Conservation (phyloP, 2,329 filamentous ascomycete species). For the Diaporthe destruens region DNA sequence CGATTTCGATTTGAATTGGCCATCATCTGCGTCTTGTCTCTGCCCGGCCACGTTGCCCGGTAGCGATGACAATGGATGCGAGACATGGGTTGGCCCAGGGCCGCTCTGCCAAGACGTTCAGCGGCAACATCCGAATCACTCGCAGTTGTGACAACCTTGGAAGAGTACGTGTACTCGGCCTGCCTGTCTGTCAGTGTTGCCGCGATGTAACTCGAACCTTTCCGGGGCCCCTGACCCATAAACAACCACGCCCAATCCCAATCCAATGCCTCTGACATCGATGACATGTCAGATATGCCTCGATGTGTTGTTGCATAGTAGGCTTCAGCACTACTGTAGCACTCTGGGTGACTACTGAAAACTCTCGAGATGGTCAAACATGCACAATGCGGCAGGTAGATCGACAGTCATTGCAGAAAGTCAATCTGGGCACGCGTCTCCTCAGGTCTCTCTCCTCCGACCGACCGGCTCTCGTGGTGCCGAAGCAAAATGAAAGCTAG, state of each 20-base stretch:
- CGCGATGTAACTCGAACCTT: constrained; percentile 27
- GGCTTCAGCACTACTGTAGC: neutral
- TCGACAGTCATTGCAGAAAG: neutral
- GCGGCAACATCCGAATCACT: constrained; percentile 31
- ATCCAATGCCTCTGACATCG: neutral
- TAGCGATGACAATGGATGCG: constrained; percentile 25
- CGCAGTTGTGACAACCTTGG: no score
- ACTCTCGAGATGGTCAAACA: neutral
- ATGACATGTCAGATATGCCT: constrained; percentile 11
- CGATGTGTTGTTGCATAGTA: neutral
- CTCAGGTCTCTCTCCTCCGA: no score
- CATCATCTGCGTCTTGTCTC: neutral
- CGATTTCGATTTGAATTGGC: neutral
- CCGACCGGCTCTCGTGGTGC: constrained; percentile 1
- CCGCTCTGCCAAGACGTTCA: neutral
- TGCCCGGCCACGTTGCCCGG: constrained; percentile 24
- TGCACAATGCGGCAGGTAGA: neutral
- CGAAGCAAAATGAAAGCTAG: constrained; percentile 19
- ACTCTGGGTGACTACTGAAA: neutral
- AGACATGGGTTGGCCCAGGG: constrained; percentile 13
- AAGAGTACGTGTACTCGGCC: no score
- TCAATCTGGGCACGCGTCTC: neutral
- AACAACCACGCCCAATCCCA: no score
- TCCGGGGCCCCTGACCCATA: neutral
- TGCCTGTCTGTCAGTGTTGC: constrained; percentile 12